Evolutionary conservation across 257 asterid species (phyloP), one percentile per base, ranked within the genome.

Genomic region (Plantago elongata): DNA sequence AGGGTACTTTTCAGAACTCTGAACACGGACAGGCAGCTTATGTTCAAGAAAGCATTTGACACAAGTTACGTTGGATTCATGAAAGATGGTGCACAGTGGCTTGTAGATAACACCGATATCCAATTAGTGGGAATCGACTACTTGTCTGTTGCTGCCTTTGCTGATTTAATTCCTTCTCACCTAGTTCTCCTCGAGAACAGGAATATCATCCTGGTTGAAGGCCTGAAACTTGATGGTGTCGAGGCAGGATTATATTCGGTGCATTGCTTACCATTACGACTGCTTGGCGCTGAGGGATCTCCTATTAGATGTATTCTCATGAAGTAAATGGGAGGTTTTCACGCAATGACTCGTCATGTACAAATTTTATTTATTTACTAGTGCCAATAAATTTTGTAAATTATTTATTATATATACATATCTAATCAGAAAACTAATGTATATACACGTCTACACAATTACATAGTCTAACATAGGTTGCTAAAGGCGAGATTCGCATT

Each of bases 61-160:
- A 78, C 97, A 51, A 89, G 94, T 78, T 89, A 75, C 56, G 90
- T 87, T 44, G 97, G 97, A 29, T 91, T 91, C 89, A 91, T 83
- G 96, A 78, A 74, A 80, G 95, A 91, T 70, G 95, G 95, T 56
- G 95, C 96, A 27, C 87, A 84, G 67, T 91, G 98, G 96, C 95
- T 91, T 16, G 90, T 77, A 56, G 97, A 89, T 68, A 89, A 93
- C 77, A 93, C 99, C 64, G 99, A 89, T 75, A 70, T 93, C 84
- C 83, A 89, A 77, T 95, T 93, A 74, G 96, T 93, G 63, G 99
- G 99, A 70, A 45, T 79, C 13, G 99, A 93, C 69, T 93, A 93
- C 87, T 76, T 93, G 79, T 93, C 99, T 4, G 97, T 81, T 74
- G 99, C 97, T 67, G 97, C 97, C n/a, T 85, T 45, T 58, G 94